A percentile compares a stretch with the other conserved stretches of the same genome.
Conservation (phyloP, 2,329 filamentous ascomycete species). For the Aureobasidium pullulans region DNA sequence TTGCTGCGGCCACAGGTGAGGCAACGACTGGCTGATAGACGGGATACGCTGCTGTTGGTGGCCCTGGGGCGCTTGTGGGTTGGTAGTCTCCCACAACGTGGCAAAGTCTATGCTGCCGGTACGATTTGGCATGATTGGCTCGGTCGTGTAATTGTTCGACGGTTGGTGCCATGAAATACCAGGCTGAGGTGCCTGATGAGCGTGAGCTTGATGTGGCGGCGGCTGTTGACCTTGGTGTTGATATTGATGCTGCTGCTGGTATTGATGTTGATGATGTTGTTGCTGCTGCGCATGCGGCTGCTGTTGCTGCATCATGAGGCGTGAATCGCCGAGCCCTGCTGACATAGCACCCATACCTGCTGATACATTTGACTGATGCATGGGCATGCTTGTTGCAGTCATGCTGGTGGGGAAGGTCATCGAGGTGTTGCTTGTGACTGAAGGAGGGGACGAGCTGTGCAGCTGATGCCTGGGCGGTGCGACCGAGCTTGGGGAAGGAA, state of each 20-base stretch:
- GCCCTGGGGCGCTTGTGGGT: constrained; percentile 1
- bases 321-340: constrained; percentile 33
- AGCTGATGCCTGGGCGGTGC: constrained; percentile 24
- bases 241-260: constrained; percentile 18
- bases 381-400: constrained; percentile 18
- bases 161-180: constrained; percentile 28
- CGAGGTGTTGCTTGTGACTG: constrained; percentile 26
- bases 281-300: constrained; percentile 8
- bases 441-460: constrained; percentile 20
- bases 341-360: constrained; percentile 27
- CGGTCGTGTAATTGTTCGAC: constrained; percentile 25
- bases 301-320: constrained; percentile 24
- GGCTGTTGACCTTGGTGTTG: constrained; percentile 15
- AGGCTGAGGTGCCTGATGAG: constrained; percentile 13
- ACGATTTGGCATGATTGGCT: constrained; percentile 22
- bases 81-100: constrained; percentile 10
- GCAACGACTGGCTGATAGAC: constrained; percentile 17
- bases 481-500: constrained; percentile 26
- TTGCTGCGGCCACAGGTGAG: constrained; percentile 12
- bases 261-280: constrained; percentile 14
- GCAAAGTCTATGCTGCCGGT: constrained; percentile 23
- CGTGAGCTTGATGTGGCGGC: not conserved
- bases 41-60: constrained; percentile 17
- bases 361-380: constrained; percentile 25
- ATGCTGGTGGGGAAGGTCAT: constrained; percentile 25